phyloP scores from a whole-genome alignment of 306 rosid genomes.

The Trifolium subterraneum region DNA sequence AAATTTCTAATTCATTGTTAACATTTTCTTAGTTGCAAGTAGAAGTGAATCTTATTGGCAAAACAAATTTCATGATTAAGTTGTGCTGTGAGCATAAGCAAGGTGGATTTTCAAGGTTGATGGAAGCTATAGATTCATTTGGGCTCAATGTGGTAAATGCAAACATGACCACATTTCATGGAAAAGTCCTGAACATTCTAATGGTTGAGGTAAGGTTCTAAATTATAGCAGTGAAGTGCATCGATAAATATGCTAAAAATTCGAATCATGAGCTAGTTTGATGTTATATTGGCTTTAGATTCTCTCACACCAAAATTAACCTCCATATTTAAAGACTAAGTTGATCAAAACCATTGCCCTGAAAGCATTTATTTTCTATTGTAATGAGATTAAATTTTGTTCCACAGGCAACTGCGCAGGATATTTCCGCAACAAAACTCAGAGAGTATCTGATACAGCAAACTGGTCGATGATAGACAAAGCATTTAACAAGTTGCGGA shows the following conservation, averaged over 20 bases:
- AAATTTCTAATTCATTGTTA: no score
- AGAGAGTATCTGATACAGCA: slow-evolving; percentile 54
- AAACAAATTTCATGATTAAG: slow-evolving; percentile 59
- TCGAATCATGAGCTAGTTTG: slow-evolving; percentile 17
- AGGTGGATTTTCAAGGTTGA: slow-evolving; percentile 66
- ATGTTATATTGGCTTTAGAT: neutral
- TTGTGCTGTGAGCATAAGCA: slow-evolving; percentile 51
- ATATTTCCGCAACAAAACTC: slow-evolving; percentile 55
- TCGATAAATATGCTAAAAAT: slow-evolving; percentile 12
- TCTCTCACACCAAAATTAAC: slow-evolving; percentile 3
- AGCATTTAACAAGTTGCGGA: slow-evolving; percentile 15
- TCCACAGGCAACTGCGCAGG: slow-evolving; percentile 55
- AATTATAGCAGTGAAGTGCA: neutral
- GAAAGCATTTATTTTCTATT: slow-evolving; percentile 19
- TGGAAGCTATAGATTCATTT: slow-evolving; percentile 67
- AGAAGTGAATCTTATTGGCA: slow-evolving; percentile 66
- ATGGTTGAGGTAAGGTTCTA: slow-evolving; percentile 68
- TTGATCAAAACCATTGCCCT: neutral
- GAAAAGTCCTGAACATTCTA: slow-evolving; percentile 54
- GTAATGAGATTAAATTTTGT: slow-evolving; percentile 33
- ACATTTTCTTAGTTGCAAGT: slow-evolving; percentile 50
- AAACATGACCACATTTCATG: slow-evolving; percentile 61
- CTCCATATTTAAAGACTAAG: slow-evolving; percentile 6
- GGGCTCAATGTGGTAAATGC: slow-evolving; percentile 67
- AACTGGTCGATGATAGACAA: slow-evolving; percentile 32